Evolutionary conservation across 2,329 filamentous ascomycete species (phyloP).

Genomic region (Aspergillus pseudoterreus): DNA sequence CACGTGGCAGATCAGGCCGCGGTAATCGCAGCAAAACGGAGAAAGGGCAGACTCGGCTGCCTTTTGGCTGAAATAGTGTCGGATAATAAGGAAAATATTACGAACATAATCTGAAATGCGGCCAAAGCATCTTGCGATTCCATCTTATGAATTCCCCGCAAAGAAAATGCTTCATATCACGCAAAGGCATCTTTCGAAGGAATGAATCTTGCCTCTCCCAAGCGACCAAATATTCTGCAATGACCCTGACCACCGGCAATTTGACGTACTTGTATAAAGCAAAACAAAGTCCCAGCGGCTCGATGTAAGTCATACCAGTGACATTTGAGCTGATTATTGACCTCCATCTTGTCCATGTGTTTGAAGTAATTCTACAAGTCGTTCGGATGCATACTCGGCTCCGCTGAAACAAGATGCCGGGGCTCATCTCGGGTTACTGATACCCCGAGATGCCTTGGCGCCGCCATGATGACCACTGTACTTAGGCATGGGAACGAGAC

Average conservation of each 20-base stretch:
- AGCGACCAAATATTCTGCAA: constrained; percentile 8
- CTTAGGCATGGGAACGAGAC: too few species aligned
- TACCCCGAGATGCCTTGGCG: too few species aligned
- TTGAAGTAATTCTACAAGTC: constrained; percentile 27
- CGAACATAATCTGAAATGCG: neutral
- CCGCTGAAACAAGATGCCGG: too few species aligned
- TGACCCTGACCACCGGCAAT: constrained; percentile 14
- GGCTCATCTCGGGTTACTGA: too few species aligned
- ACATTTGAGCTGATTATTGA: too few species aligned
- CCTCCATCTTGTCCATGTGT: neutral
- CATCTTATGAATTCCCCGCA: too few species aligned
- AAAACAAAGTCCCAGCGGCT: too few species aligned
- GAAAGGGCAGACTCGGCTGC: constrained; percentile 35
- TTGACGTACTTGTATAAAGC: too few species aligned
- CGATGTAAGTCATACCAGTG: too few species aligned
- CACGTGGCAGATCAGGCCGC: constrained; percentile 24
- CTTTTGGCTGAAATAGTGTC: constrained; percentile 24
- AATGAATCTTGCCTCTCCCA: constrained; percentile 9
- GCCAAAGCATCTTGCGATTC: neutral
- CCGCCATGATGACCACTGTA: too few species aligned
- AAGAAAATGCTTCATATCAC: neutral
- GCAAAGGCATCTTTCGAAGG: neutral
- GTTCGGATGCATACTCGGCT: too few species aligned
- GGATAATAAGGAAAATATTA: neutral
- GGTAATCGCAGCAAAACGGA: constrained; percentile 28